Evolutionary conservation across 306 rosid species (phyloP).

Genomic region (Lagenaria siceraria): DNA sequence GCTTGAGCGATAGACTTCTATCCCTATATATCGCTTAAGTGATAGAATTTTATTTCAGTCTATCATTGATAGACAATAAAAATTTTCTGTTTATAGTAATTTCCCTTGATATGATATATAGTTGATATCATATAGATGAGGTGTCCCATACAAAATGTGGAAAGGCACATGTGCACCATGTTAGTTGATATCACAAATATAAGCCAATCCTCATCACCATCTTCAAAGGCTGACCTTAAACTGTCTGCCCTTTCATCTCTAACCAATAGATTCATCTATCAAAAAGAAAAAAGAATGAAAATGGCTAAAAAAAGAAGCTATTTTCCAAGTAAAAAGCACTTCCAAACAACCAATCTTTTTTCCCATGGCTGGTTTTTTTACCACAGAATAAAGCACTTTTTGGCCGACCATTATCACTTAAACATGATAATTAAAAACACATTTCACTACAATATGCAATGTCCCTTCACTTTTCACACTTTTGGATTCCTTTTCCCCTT

Average conservation of each 20-base stretch:
- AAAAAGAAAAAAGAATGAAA: neutral
- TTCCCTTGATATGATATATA: no score
- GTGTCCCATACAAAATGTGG: neutral
- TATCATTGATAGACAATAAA: no score
- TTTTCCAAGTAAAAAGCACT: neutral
- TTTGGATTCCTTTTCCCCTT: neutral
- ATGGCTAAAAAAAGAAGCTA: neutral
- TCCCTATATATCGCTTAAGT: no score
- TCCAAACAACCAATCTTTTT: neutral
- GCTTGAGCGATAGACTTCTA: no score
- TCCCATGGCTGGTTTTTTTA: neutral
- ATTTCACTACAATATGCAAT: neutral
- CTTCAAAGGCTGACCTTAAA: neutral
- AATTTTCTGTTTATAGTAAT: no score
- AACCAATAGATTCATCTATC: neutral
- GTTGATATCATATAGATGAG: neutral
- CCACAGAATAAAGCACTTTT: neutral
- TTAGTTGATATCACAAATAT: neutral
- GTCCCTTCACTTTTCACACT: neutral
- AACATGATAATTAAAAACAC: neutral
- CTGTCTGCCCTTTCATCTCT: neutral
- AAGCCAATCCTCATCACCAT: neutral
- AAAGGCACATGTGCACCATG: slow-evolving; percentile 1
- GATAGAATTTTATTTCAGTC: no score
- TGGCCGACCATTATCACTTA: neutral